phyloP scores from a whole-genome alignment of 495 filamentous ascomycete species.

The Polyplosphaeria fusca region DNA sequence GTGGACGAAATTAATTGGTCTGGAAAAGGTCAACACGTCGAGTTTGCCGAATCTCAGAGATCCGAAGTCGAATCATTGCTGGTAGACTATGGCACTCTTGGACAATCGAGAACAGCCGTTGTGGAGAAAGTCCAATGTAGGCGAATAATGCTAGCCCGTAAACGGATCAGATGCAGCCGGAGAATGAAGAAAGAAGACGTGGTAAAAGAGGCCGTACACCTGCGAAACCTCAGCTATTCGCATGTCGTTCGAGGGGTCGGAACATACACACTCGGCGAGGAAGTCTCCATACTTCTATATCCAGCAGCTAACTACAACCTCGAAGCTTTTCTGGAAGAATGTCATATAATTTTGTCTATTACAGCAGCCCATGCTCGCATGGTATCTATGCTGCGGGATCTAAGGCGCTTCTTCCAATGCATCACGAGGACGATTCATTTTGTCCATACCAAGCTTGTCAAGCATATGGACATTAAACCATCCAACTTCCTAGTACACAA shows the following conservation, averaged over 20 bases:
- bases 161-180: conserved; percentile 19
- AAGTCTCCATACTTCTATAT: conserved; percentile 29
- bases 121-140: conserved; percentile 28
- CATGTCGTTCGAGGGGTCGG: conserved; percentile 29
- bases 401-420: too few species aligned
- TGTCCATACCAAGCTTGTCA: too few species aligned
- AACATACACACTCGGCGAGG: conserved; percentile 14
- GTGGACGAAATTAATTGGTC: conserved; percentile 26
- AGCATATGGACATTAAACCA: too few species aligned
- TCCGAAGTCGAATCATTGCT: background rate
- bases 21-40: conserved; percentile 19
- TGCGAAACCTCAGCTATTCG: conserved; percentile 14
- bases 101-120: conserved; percentile 6
- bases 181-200: conserved; percentile 9
- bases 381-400: too few species aligned
- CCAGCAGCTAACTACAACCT: conserved; percentile 28
- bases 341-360: too few species aligned
- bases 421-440: too few species aligned
- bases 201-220: conserved; percentile 23
- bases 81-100: too few species aligned
- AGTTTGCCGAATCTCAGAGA: conserved; percentile 3
- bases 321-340: conserved; percentile 20
- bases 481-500: too few species aligned
- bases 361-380: too few species aligned
- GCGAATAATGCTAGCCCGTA: conserved; percentile 27